These are phyloP conservation scores for Phytopythium mirpurense DNA, from an alignment of 352 stramenopile genomes.

Conservation along the genomic window DNA sequence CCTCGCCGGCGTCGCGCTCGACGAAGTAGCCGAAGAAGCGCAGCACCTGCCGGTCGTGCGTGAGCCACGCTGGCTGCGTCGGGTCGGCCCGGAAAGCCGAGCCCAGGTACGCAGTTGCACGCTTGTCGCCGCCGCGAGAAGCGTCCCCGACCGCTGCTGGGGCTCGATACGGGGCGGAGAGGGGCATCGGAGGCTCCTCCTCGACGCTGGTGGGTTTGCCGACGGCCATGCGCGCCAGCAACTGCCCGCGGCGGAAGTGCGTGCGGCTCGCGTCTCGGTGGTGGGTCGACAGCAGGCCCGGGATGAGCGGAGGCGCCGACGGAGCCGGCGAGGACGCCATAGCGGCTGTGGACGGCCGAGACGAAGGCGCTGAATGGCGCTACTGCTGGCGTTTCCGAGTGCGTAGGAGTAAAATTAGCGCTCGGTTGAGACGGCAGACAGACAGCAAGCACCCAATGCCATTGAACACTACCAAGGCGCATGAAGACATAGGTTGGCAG, in stretches of 20 bases:
- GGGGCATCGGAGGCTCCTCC: neutral
- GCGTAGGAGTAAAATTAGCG: too few species aligned
- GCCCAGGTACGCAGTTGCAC: constrained; percentile 14
- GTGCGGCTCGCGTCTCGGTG: constrained; percentile 32
- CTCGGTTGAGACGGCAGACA: too few species aligned
- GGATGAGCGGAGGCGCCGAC: constrained; percentile 30
- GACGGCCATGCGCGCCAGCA: constrained; percentile 56
- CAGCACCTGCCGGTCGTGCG: constrained; percentile 76
- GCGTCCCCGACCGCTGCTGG: neutral
- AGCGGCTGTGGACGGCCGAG: neutral
- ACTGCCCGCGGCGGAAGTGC: constrained; percentile 56
- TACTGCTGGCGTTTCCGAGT: neutral
- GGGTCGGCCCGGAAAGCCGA: constrained; percentile 43
- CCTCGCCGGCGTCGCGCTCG: constrained; percentile 20
- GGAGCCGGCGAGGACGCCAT: neutral
- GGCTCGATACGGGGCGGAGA: neutral
- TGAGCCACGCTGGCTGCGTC: constrained; percentile 58
- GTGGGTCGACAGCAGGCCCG: constrained; percentile 49
- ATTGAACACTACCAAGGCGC: neutral
- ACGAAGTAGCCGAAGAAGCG: constrained; percentile 89
- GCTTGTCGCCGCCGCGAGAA: constrained; percentile 5
- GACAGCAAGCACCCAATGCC: too few species aligned
- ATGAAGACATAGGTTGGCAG: neutral
- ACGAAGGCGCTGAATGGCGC: too few species aligned
- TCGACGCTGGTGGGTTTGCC: constrained; percentile 32